A percentile compares a stretch with the other conserved stretches of the same genome.
Evolutionary conservation across 768 basidiomycete genomes (phyloP).

Genomic region (Russula olivacea): DNA sequence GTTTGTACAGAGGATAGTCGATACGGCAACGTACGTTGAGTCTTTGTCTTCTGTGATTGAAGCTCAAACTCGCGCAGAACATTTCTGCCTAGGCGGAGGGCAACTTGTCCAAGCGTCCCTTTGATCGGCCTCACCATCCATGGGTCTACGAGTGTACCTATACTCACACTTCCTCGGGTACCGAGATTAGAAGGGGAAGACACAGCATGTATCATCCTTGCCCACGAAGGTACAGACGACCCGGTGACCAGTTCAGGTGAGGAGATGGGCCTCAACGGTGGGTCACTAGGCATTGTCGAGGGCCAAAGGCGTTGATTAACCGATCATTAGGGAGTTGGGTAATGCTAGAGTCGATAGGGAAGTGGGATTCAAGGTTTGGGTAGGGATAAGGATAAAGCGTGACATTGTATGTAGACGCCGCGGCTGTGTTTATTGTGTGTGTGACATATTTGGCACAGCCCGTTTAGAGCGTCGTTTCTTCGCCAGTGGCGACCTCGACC

Average conservation of each 20-base stretch:
- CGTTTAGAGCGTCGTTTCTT: background rate
- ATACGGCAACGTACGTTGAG: conserved; percentile 38
- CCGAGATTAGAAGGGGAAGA: conserved; percentile 50
- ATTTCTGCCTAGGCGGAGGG: background rate
- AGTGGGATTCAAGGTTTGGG: conserved; percentile 40
- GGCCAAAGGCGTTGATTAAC: background rate
- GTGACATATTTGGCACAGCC: background rate
- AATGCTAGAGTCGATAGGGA: conserved; percentile 41
- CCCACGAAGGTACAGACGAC: conserved; percentile 11
- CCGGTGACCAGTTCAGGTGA: background rate
- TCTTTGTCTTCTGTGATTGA: background rate
- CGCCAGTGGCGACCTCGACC: conserved; percentile 2
- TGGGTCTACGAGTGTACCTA: conserved; percentile 41
- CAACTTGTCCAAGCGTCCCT: conserved; percentile 15
- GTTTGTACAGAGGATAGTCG: conserved; percentile 51
- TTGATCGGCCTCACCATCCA: conserved; percentile 46
- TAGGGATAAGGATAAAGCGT: conserved; percentile 19
- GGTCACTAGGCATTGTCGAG: background rate
- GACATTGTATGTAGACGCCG: background rate
- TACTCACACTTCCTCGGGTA: conserved; percentile 38
- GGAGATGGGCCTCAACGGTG: conserved; percentile 4
- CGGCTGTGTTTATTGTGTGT: background rate
- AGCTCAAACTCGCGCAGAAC: background rate
- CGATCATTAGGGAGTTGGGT: conserved; percentile 34
- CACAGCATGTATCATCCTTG: conserved; percentile 38